Conservation (phyloP, 169 alveolate genomes). For the Babesia gibsoni region DNA sequence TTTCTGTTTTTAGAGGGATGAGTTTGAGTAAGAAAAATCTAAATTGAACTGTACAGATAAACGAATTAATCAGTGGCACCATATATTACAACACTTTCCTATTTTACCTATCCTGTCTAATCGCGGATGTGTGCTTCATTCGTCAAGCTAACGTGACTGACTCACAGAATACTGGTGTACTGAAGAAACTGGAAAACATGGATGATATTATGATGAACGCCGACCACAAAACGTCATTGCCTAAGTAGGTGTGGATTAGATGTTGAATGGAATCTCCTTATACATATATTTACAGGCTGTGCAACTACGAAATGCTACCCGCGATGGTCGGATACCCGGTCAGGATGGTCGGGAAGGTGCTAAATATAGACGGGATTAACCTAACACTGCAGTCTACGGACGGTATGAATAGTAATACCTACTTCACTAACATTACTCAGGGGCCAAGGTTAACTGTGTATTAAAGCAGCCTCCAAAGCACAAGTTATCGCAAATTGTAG, state of each 20-base stretch:
- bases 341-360: neutral
- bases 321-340: neutral
- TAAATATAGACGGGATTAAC: neutral
- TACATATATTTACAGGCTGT: neutral
- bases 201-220: neutral
- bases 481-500: constrained; percentile 1
- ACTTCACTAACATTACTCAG: neutral
- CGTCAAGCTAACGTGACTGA: no score
- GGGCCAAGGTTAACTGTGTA: constrained; percentile 5
- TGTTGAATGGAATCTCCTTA: neutral
- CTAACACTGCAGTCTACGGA: constrained; percentile 7
- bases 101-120: no score
- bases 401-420: no score
- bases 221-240: constrained; percentile 1
- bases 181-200: no score
- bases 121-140: no score
- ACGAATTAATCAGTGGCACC: no score
- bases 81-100: no score
- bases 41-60: no score
- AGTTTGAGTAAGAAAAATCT: no score
- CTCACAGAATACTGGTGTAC: no score
- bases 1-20: no score
- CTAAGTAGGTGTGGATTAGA: neutral
- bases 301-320: constrained; percentile 19
- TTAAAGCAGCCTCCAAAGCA: neutral